Conservation (phyloP, 1,284 basidiomycete species). For the Gymnopus androsaceus region DNA sequence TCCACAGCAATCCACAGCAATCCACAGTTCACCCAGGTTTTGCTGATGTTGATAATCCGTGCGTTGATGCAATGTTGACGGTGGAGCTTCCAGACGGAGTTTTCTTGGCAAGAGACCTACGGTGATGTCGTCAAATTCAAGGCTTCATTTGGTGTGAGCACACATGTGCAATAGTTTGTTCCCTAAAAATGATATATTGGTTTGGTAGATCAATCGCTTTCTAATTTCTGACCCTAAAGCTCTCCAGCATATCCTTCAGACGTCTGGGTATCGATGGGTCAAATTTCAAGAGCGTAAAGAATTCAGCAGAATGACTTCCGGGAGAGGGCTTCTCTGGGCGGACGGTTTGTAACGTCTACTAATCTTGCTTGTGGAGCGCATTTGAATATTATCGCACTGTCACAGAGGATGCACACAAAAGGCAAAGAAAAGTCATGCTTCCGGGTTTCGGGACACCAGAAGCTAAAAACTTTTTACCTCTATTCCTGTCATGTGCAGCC, state of each 20-base stretch:
- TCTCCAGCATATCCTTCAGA: constrained; percentile 41
- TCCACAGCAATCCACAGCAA: too few species aligned
- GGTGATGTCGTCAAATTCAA: constrained; percentile 15
- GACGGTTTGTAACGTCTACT: constrained; percentile 35
- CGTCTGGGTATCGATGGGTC: constrained; percentile 40
- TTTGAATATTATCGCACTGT: background rate
- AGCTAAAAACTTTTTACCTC: constrained; percentile 35
- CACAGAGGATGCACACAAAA: constrained; percentile 44
- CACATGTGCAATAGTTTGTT: background rate
- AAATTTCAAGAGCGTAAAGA: constrained; percentile 36
- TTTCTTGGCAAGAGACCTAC: constrained; percentile 16
- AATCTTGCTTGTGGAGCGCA: background rate
- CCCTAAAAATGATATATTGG: background rate
- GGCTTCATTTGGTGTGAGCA: constrained; percentile 9
- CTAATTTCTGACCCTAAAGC: constrained; percentile 41
- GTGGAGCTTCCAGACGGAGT: constrained; percentile 7
- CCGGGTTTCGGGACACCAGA: constrained; percentile 45
- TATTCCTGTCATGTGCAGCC: constrained; percentile 38
- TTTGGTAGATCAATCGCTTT: constrained; percentile 9
- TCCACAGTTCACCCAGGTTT: too few species aligned
- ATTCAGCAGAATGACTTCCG: constrained; percentile 32
- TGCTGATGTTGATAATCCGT: too few species aligned
- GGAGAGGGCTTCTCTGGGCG: constrained; percentile 41
- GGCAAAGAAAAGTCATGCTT: constrained; percentile 45
- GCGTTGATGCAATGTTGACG: background rate